Conservation (phyloP, 2,329 filamentous ascomycete genomes). For the Fragosphaeria purpurea region DNA sequence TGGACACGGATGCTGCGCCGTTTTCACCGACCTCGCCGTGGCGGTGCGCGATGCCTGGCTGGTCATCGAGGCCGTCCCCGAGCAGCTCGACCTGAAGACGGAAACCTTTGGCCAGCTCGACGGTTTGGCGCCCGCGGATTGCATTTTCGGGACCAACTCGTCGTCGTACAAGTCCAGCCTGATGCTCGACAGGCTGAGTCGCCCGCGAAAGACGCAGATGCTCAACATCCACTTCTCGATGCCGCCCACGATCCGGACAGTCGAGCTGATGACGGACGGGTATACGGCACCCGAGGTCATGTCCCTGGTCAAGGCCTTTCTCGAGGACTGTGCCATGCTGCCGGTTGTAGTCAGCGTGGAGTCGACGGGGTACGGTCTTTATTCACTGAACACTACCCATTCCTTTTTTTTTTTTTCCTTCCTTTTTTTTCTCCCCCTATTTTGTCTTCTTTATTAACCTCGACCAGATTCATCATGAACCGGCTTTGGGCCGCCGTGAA, state of each 20-base stretch:
- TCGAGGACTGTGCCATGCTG: no score
- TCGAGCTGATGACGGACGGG: constrained; percentile 41
- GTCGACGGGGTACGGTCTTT: constrained; percentile 21
- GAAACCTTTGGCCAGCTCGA: constrained; percentile 37
- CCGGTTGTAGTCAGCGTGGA: no score
- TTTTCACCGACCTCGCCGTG: no score
- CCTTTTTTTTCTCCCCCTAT: no score
- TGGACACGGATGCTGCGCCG: background rate
- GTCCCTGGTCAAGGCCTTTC: no score
- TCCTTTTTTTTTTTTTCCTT: no score
- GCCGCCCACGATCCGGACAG: constrained; percentile 34
- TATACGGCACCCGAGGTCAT: no score
- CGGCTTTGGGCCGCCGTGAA: constrained; percentile 48
- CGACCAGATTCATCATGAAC: constrained; percentile 40
- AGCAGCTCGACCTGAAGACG: constrained; percentile 38
- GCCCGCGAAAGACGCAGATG: constrained; percentile 21
- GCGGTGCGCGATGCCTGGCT: constrained; percentile 29
- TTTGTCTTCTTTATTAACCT: constrained; percentile 4
- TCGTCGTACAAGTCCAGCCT: constrained; percentile 19
- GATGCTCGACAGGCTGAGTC: no score
- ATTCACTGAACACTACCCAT: no score
- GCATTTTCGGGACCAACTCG: constrained; percentile 41
- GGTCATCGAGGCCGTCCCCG: constrained; percentile 44
- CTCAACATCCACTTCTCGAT: constrained; percentile 44
- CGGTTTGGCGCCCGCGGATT: constrained; percentile 29